Evolutionary conservation across 345 rosid genomes (phyloP), one percentile per base, ranked within the genome.

Genomic region (Durio zibethinus): DNA sequence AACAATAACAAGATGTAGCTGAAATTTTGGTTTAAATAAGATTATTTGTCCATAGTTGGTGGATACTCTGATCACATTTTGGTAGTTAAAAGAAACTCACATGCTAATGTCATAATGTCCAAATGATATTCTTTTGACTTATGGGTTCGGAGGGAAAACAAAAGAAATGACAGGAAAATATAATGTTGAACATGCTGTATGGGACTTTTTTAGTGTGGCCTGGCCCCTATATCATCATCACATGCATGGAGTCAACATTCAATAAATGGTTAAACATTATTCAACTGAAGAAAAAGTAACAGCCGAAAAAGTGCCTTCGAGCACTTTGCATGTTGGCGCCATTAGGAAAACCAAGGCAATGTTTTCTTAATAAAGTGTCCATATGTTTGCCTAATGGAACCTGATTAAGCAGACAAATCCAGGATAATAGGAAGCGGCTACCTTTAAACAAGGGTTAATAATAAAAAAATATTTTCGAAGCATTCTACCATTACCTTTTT

Each of bases 161-260:
- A 59, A 42, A 61, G 77, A 40, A 40, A 18, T 14, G 23, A 43
- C 56, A 57, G 11, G 56, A 20, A n/a, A 65, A 76, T 2, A 35
- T 27, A 42, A 56, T 10, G 25, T 25, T 18, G 68, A 27, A 60
- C 36, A 74, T 57, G 54, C 76, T 70, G 7, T 33, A 36, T 47
- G 59, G 16, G 77, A 79, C 71, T 52, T 64, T 54, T 70, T 9
- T 40, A 61, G 59, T 40, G 81, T 50, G 18, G 75, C 7, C 9
- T 78, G 83, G 84, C 77, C 80, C 83, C 57, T 7, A 2, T 10
- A 63, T 73, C n/a, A n/a, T n/a, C n/a, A n/a, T n/a, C 82, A 76
- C 84, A 80, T 80, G 84, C 81, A 70, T 29, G 11, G 57, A 14
- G 59, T 11, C 14, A 63, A 15, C 23, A 75, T 62, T 72, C 76